phyloP scores from a whole-genome alignment of 2,329 filamentous ascomycete species.

The Curvularia verruculosa region DNA sequence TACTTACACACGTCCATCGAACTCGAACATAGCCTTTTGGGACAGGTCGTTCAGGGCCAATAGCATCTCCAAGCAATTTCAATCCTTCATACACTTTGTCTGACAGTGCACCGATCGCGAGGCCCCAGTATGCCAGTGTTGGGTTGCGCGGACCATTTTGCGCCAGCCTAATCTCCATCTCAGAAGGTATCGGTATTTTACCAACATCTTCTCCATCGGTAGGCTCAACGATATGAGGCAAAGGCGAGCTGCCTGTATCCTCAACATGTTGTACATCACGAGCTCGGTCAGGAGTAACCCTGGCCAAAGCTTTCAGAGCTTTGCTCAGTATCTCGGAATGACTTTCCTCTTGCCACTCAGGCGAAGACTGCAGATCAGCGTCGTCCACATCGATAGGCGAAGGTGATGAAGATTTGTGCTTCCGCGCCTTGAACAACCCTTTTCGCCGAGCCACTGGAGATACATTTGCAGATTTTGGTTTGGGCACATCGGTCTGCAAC shows the following conservation, averaged over 20 bases:
- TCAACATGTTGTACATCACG: not conserved
- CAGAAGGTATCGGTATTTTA: conserved; percentile 30
- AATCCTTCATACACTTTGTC: conserved; percentile 30
- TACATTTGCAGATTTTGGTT: conserved; percentile 27
- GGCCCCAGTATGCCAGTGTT: conserved; percentile 25
- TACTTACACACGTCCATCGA: conserved; percentile 45
- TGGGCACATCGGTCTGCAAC: conserved; percentile 30
- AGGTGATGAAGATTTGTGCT: conserved; percentile 15
- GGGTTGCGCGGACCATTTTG: conserved; percentile 17
- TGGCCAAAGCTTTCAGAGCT: conserved; percentile 26
- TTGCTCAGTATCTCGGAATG: conserved; percentile 27
- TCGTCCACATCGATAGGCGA: conserved; percentile 16
- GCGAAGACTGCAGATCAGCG: conserved; percentile 11
- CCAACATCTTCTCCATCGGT: conserved; percentile 18
- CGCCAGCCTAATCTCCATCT: conserved; percentile 28
- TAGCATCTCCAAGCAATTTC: conserved; percentile 25
- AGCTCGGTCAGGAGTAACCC: conserved; percentile 1
- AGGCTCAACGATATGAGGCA: conserved; percentile 28
- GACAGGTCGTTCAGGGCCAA: conserved; percentile 42
- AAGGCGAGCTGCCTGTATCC: not conserved
- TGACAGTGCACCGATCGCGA: conserved; percentile 31
- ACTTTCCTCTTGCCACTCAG: conserved; percentile 28
- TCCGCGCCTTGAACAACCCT: conserved; percentile 17
- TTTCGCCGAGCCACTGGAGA: conserved; percentile 29
- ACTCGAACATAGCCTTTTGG: conserved; percentile 40